phyloP scores from a whole-genome alignment of 2,329 filamentous ascomycete genomes.

The Pezicula radicicola region DNA sequence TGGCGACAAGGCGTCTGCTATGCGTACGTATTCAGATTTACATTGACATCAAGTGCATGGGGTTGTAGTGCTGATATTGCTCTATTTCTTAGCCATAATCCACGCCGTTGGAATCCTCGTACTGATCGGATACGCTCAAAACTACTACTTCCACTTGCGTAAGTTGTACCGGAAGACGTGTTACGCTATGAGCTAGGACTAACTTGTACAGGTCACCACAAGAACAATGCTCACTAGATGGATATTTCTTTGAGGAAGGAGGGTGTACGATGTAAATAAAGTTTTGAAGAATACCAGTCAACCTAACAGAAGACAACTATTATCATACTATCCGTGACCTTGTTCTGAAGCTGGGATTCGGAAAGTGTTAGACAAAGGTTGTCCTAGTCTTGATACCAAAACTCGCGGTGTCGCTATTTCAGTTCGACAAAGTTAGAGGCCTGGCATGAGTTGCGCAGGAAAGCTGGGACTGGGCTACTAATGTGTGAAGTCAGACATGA shows the following conservation, averaged over 20 bases:
- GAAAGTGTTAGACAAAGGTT: too few species aligned
- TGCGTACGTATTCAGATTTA: slow-evolving; percentile 61
- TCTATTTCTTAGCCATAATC: slow-evolving; percentile 65
- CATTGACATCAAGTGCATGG: slow-evolving; percentile 4
- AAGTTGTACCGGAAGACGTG: slow-evolving; percentile 40
- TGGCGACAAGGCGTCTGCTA: slow-evolving; percentile 84
- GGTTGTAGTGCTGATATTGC: slow-evolving; percentile 19
- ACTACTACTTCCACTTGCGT: slow-evolving; percentile 99
- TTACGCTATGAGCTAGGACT: slow-evolving; percentile 5
- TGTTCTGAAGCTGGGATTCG: too few species aligned
- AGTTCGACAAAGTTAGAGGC: too few species aligned
- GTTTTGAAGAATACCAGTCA: slow-evolving; percentile 17
- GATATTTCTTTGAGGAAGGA: slow-evolving; percentile 1
- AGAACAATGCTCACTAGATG: slow-evolving; percentile 97
- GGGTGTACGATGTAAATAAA: slow-evolving; percentile 27
- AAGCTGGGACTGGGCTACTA: too few species aligned
- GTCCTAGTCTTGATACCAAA: too few species aligned
- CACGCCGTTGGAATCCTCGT: slow-evolving; percentile 80
- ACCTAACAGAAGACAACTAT: neutral
- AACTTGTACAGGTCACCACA: slow-evolving; percentile 81
- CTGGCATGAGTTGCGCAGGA: too few species aligned
- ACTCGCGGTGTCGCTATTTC: too few species aligned
- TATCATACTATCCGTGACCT: neutral
- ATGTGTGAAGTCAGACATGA: too few species aligned
- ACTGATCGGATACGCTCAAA: slow-evolving; percentile 86